Conservation (phyloP, 768 basidiomycete genomes). For the Termitomyces bulborhizus region DNA sequence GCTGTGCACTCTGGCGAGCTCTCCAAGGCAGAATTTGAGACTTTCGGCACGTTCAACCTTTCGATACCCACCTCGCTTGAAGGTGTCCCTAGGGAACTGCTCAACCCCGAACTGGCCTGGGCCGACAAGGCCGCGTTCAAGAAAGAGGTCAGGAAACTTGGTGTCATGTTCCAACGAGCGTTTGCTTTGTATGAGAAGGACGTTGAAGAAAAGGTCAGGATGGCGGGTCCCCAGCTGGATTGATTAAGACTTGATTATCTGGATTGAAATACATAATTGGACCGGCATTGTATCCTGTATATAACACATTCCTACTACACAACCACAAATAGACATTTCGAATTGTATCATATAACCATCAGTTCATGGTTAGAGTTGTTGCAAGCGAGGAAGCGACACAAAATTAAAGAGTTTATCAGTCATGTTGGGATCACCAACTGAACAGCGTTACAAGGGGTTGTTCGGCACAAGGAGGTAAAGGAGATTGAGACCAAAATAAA, state of each 20-base stretch:
- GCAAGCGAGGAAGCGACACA: too few relatives aligned
- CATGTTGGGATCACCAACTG: too few relatives aligned
- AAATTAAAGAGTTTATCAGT: too few relatives aligned
- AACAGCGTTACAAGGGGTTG: too few relatives aligned
- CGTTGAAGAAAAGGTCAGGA: constrained; percentile 71
- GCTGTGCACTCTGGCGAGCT: constrained; percentile 94
- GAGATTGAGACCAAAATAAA: constrained; percentile 24
- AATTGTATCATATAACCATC: neutral
- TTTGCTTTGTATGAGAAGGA: constrained; percentile 89
- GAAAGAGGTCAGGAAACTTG: constrained; percentile 83
- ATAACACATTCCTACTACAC: constrained; percentile 1
- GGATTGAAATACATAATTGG: constrained; percentile 2
- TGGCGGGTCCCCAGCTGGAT: constrained; percentile 64
- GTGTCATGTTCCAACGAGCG: constrained; percentile 90
- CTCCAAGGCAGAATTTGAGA: constrained; percentile 82
- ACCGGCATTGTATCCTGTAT: constrained; percentile 6
- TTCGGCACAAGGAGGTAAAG: too few relatives aligned
- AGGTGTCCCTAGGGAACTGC: constrained; percentile 85
- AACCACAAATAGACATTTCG: constrained; percentile 4
- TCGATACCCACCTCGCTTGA: constrained; percentile 77
- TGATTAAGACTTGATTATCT: constrained; percentile 3
- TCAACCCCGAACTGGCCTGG: constrained; percentile 89
- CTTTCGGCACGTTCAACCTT: constrained; percentile 77
- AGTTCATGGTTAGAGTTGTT: too few relatives aligned
- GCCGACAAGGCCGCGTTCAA: constrained; percentile 83